These are phyloP conservation scores for Penicillium sp. DNA, from an alignment of 2,329 filamentous ascomycete species.

Conservation along the genomic window DNA sequence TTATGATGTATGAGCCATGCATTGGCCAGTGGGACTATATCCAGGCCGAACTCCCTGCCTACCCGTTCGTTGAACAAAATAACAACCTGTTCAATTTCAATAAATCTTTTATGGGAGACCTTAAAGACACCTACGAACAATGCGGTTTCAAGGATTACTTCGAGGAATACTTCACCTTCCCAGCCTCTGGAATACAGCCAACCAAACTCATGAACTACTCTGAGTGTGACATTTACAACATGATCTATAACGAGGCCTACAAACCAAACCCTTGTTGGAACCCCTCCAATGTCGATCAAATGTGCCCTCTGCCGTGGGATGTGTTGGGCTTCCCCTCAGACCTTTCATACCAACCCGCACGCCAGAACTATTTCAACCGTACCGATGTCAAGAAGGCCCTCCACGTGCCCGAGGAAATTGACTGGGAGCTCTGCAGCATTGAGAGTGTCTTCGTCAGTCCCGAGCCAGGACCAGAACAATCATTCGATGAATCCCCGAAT, in stretches of 20 bases:
- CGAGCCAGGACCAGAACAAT: slow-evolving; percentile 37
- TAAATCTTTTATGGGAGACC: slow-evolving; percentile 40
- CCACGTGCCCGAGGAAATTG: slow-evolving; percentile 54
- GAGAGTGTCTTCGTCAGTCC: slow-evolving; percentile 49
- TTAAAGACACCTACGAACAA: slow-evolving; percentile 43
- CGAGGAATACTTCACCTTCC: slow-evolving; percentile 58
- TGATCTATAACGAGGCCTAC: slow-evolving; percentile 57
- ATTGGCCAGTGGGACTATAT: slow-evolving; percentile 45
- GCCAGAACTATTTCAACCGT: slow-evolving; percentile 69
- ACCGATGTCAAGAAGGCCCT: slow-evolving; percentile 69
- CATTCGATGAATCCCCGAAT: slow-evolving; percentile 53
- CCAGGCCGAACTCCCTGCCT: slow-evolving; percentile 38
- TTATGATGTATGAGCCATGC: slow-evolving; percentile 73
- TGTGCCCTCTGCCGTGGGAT: slow-evolving; percentile 71
- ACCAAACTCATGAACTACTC: slow-evolving; percentile 55
- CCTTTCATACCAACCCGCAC: slow-evolving; percentile 60
- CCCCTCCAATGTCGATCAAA: slow-evolving; percentile 70
- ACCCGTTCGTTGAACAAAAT: slow-evolving; percentile 47
- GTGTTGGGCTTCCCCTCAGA: slow-evolving; percentile 64
- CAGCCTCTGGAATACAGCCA: slow-evolving; percentile 52
- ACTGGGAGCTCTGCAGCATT: slow-evolving; percentile 38
- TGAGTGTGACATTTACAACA: slow-evolving; percentile 61
- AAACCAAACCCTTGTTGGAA: slow-evolving; percentile 76
- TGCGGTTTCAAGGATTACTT: slow-evolving; percentile 52
- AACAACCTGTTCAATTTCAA: slow-evolving; percentile 50